phyloP scores from a whole-genome alignment of 257 asterid genomes.

The Solanum clarkiae region DNA sequence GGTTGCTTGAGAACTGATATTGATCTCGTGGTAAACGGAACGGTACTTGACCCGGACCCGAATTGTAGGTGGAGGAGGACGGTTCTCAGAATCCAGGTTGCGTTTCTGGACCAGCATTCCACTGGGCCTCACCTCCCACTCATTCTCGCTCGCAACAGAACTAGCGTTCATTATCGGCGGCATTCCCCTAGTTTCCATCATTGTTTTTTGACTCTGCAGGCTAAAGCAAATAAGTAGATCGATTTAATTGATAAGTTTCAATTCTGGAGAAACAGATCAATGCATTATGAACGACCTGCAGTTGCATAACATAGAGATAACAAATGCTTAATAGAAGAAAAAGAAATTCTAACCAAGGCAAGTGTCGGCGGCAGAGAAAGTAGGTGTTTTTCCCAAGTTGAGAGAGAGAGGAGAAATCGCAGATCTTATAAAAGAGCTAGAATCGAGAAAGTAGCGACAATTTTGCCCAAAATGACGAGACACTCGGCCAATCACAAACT shows the following conservation, averaged over 20 bases:
- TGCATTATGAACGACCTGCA: neutral
- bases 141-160: slow-evolving; percentile 2
- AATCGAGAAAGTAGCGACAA: neutral
- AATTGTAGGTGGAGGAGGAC: slow-evolving; percentile 22
- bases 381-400: neutral
- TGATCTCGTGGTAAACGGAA: slow-evolving; percentile 24
- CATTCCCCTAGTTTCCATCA: slow-evolving; percentile 16
- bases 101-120: slow-evolving; percentile 44
- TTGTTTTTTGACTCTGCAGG: neutral
- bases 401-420: neutral
- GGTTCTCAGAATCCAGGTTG: slow-evolving; percentile 18
- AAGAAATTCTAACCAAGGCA: neutral
- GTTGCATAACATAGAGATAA: neutral
- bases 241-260: neutral
- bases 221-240: neutral
- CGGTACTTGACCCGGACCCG: slow-evolving; percentile 35
- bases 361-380: neutral
- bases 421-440: neutral
- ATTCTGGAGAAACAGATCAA: neutral
- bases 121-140: slow-evolving; percentile 46
- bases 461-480: neutral
- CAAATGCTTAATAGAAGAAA: neutral
- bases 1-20: slow-evolving; percentile 32
- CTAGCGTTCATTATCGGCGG: neutral
- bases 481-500: neutral